These are phyloP conservation scores for Arxiozyma slooffiae DNA, from an alignment of 1,139 yeast species.

Conservation along the genomic window DNA sequence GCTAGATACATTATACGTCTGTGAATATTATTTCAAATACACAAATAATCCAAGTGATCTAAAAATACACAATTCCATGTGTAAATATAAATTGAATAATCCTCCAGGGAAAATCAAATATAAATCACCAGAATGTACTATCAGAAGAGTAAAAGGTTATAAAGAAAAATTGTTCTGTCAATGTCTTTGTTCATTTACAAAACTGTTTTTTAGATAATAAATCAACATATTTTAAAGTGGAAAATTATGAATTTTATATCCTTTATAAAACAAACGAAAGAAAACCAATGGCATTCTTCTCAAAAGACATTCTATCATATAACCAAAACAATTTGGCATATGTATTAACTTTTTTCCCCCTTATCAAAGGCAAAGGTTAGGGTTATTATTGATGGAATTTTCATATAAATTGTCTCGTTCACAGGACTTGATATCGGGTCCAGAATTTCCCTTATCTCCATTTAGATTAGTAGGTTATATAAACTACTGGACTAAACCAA, in stretches of 20 bases:
- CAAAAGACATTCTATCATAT: constrained; percentile 78
- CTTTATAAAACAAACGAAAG: constrained; percentile 42
- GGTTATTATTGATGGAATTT: constrained; percentile 70
- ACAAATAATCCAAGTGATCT: constrained; percentile 38
- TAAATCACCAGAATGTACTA: constrained; percentile 46
- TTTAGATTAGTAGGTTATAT: constrained; percentile 68
- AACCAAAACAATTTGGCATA: constrained; percentile 84
- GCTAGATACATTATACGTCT: constrained; percentile 57
- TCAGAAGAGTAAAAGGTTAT: constrained; percentile 58
- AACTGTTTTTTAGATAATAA: constrained; percentile 85
- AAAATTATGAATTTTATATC: constrained; percentile 70
- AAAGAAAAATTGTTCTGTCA: constrained; percentile 63
- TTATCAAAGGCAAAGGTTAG: constrained; percentile 68
- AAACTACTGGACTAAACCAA: constrained; percentile 60
- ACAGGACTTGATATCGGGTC: constrained; percentile 62
- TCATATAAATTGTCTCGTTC: constrained; percentile 62
- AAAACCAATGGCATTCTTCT: constrained; percentile 80
- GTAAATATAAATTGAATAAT: constrained; percentile 36
- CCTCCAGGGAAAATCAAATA: constrained; percentile 65
- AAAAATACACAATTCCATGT: constrained; percentile 37
- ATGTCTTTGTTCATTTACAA: constrained; percentile 73
- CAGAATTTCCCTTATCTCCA: constrained; percentile 81
- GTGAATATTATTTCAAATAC: constrained; percentile 79
- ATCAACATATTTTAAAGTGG: constrained; percentile 72
- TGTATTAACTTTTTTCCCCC: constrained; percentile 84